phyloP scores from a whole-genome alignment of 768 basidiomycete genomes.

The Nidularia pulvinata region DNA sequence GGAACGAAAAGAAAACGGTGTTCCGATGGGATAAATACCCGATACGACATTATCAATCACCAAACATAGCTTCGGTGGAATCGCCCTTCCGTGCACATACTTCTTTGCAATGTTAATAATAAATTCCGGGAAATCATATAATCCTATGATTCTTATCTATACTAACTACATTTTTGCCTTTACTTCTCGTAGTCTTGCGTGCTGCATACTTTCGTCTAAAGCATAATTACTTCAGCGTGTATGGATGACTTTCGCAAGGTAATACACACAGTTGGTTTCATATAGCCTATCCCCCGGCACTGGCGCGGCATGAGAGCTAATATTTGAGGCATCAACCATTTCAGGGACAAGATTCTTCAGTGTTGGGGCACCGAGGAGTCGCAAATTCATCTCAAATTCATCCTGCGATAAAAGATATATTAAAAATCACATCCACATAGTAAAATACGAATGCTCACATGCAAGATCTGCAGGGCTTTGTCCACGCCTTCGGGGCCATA shows the following conservation, averaged over 20 bases:
- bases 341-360: slow-evolving; percentile 79
- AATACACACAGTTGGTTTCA: slow-evolving; percentile 74
- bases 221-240: neutral
- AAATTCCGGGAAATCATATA: no score
- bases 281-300: slow-evolving; percentile 80
- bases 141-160: no score
- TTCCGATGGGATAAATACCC: no score
- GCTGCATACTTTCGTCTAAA: neutral
- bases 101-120: no score
- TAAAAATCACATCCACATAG: neutral
- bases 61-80: no score
- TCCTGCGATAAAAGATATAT: slow-evolving; percentile 48
- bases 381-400: slow-evolving; percentile 98
- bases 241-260: neutral
- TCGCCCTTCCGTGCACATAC: no score
- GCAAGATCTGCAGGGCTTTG: slow-evolving; percentile 76
- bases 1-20: no score
- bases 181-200: neutral
- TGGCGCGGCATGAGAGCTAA: slow-evolving; percentile 62
- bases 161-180: neutral
- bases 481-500: slow-evolving; percentile 91
- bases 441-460: no score
- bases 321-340: slow-evolving; percentile 86
- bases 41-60: no score
- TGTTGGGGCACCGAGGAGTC: slow-evolving; percentile 83